Conservation (phyloP, 192 early-diverging fungal species). For the Diversispora epigaea region DNA sequence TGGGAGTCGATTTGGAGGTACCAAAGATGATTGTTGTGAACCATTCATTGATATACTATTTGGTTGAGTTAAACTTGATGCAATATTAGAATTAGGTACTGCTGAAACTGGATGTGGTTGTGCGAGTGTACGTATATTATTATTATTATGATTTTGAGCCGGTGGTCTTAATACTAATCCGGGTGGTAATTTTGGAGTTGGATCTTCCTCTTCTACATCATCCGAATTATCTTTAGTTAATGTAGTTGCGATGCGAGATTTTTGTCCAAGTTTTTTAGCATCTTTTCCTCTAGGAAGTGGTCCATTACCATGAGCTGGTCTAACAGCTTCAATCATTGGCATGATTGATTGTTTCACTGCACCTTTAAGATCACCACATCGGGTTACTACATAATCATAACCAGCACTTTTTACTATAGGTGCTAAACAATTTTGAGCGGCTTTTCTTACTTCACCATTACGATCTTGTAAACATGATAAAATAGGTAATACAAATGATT, state of each 20-base stretch:
- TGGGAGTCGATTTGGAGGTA: conserved; percentile 32
- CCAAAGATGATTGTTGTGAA: background rate
- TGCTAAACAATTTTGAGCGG: conserved; percentile 69
- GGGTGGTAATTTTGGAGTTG: conserved; percentile 26
- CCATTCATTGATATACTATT: background rate
- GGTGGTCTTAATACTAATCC: conserved; percentile 18
- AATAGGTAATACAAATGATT: conserved; percentile 63
- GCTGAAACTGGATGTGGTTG: background rate
- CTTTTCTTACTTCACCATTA: conserved; percentile 86
- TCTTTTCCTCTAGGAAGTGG: background rate
- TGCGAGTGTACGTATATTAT: background rate
- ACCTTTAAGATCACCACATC: conserved; percentile 74
- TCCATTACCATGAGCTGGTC: conserved; percentile 40
- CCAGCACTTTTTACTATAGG: conserved; percentile 70
- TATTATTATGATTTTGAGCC: background rate
- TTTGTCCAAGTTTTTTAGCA: conserved; percentile 32
- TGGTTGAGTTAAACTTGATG: background rate
- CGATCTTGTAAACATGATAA: conserved; percentile 87
- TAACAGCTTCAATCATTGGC: conserved; percentile 73
- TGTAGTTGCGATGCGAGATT: conserved; percentile 46
- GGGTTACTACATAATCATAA: conserved; percentile 66
- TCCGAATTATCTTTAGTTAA: conserved; percentile 33
- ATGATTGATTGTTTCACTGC: conserved; percentile 70
- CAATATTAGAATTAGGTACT: background rate
- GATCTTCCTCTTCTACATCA: conserved; percentile 39